Percentiles rank a stretch among this genome's conserved stretches.
phyloP scores from a whole-genome alignment of 805 yeast genomes.

The Candida sakaeoensis region DNA sequence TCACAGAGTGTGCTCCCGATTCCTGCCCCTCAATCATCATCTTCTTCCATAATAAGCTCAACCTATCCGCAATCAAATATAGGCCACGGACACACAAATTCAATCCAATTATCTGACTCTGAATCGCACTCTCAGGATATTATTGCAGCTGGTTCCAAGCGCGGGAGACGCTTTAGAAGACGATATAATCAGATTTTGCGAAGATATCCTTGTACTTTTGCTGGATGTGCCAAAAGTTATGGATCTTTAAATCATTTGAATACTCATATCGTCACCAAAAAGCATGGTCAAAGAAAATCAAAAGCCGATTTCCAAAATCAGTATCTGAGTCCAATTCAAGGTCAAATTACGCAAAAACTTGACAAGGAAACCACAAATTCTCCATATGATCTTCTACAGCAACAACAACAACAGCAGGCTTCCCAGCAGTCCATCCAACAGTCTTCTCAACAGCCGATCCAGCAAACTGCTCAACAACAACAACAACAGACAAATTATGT shows the following conservation, averaged over 20 bases:
- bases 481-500: slow-evolving; percentile 5
- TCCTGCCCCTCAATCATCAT: background rate
- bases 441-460: slow-evolving; percentile 4
- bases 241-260: slow-evolving; percentile 42
- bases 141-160: slow-evolving; percentile 11
- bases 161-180: slow-evolving; percentile 33
- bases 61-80: background rate
- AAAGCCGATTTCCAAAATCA: slow-evolving; percentile 35
- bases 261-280: slow-evolving; percentile 43
- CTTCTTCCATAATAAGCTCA: background rate
- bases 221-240: slow-evolving; percentile 40
- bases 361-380: background rate
- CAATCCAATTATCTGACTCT: slow-evolving; percentile 4
- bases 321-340: background rate
- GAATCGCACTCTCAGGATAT: slow-evolving; percentile 11
- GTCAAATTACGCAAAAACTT: background rate
- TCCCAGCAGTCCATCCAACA: slow-evolving; percentile 7
- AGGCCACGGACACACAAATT: background rate
- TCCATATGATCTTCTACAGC: slow-evolving; percentile 1
- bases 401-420: slow-evolving; percentile 7
- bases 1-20: background rate
- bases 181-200: slow-evolving; percentile 34
- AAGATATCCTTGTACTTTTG: slow-evolving; percentile 31
- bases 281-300: slow-evolving; percentile 40
- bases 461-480: slow-evolving; percentile 8